Base-by-base conservation (phyloP, 1,284 basidiomycete species). In the Termitomyces sp. region DNA sequence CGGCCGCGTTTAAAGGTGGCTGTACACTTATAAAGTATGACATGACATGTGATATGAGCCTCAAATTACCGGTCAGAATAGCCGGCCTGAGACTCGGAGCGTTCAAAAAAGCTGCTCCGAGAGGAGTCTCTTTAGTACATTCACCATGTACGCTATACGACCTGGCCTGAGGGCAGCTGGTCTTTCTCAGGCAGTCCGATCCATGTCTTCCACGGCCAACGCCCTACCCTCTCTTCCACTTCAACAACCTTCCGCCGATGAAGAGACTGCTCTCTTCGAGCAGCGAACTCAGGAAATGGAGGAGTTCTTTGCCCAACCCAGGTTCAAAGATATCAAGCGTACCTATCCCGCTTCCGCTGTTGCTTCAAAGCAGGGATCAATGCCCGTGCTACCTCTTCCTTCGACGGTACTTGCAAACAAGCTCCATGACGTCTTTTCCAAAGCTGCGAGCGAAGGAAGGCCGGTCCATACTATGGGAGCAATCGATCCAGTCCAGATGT, bases 401-500 rank as follows among this genome's bases (percentile, higher is more conserved):
- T 84, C 85, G 3, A 85, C 87, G 2, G 68, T 93, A 18, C 79
- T 89, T 9, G 85, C 93, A 7, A 83, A 93, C 75, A 96, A 96
- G 70, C 79, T 96, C 13, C 90, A 83, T 64, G 72, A 78, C 14
- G 64, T 86, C 5, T 75, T 96, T 46, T 73, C 76, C 26, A 76
- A 81, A 49, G 86, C 88, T 46, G 79, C 81, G n/a, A 76, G 74
- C 35, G 79, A 80, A 44, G 78, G 81, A 28, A 73, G 75, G 58
- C 91, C 91, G 0, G 78, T 93, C 10, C 88, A 90, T 60, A 94
- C 91, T 4, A 85, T 93, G 81, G 91, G 91, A 34, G 91, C 88
- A 13, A 86, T 96, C 57, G 93, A 96, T 66, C 93, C 93, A 0
- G 82, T 94, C 3, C 93, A 96, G 72, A 91, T 94, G 86, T 93